phyloP scores from a whole-genome alignment of 139 green algal genomes.

The Yamagishiella unicocca region DNA sequence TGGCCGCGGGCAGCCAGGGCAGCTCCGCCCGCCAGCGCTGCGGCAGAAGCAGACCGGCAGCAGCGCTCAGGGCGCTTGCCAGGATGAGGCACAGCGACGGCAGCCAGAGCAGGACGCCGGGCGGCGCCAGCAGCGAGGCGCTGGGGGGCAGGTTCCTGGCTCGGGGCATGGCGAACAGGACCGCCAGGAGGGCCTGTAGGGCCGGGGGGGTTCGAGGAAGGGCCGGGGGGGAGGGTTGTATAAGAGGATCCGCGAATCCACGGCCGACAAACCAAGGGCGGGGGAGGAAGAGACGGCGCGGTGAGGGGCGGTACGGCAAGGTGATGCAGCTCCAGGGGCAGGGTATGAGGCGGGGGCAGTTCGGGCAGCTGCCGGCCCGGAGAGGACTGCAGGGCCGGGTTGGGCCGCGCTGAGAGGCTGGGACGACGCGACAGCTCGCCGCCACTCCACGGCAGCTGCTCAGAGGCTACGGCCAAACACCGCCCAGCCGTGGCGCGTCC shows the following conservation, averaged over 20 bases:
- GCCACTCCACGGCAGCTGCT: no score
- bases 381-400: no score
- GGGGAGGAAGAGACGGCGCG: background rate
- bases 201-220: no score
- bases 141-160: background rate
- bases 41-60: background rate
- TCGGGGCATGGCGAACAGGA: background rate
- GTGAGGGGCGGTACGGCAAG: no score
- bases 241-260: no score
- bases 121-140: background rate
- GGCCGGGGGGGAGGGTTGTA: background rate
- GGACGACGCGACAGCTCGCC: no score
- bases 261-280: no score
- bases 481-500: no score
- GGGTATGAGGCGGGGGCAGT: background rate
- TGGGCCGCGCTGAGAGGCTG: no score
- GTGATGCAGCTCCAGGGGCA: background rate
- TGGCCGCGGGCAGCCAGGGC: slow-evolving; percentile 25
- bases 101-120: slow-evolving; percentile 21
- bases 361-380: background rate
- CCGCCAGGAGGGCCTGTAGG: background rate
- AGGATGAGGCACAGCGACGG: background rate
- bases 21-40: background rate
- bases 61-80: background rate
- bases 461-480: no score